phyloP scores from a whole-genome alignment of 768 basidiomycete species.

The Kwoniella dejecticola region DNA sequence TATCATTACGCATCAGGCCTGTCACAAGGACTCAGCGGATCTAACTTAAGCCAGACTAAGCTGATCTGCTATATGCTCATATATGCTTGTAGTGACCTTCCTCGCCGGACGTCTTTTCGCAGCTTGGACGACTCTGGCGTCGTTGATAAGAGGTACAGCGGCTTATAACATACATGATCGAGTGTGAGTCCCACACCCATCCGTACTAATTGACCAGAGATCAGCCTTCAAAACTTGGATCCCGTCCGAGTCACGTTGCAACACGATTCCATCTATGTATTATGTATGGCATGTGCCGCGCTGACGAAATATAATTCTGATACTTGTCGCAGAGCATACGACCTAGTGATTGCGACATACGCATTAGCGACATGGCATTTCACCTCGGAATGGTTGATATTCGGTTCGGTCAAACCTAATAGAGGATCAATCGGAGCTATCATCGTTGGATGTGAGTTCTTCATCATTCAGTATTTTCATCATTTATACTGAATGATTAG shows the following conservation, averaged over 20 bases:
- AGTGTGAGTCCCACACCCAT: slow-evolving; percentile 64
- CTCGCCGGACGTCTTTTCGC: slow-evolving; percentile 89
- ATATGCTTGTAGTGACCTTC: slow-evolving; percentile 67
- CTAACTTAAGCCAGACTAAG: too few relatives aligned
- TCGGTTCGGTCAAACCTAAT: slow-evolving; percentile 69
- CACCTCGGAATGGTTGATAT: slow-evolving; percentile 79
- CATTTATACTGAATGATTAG: neutral
- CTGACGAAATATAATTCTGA: too few relatives aligned
- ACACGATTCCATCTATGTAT: too few relatives aligned
- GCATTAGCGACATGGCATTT: slow-evolving; percentile 90
- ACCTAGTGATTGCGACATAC: slow-evolving; percentile 84
- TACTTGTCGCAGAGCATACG: slow-evolving; percentile 68
- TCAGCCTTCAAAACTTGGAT: too few relatives aligned
- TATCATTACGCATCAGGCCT: too few relatives aligned
- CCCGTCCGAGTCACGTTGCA: too few relatives aligned
- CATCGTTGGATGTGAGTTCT: slow-evolving; percentile 76
- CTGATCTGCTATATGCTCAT: neutral
- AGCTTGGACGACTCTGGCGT: slow-evolving; percentile 85
- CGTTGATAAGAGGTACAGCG: slow-evolving; percentile 78
- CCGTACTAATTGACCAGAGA: too few relatives aligned
- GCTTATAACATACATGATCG: slow-evolving; percentile 86
- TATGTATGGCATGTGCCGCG: too few relatives aligned
- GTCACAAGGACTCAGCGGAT: too few relatives aligned
- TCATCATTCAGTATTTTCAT: neutral
- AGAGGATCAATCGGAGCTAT: slow-evolving; percentile 70